Evolutionary conservation across 139 green algal genomes (phyloP), one percentile per base, ranked within the genome.

Genomic region (Trebouxia sp.): DNA sequence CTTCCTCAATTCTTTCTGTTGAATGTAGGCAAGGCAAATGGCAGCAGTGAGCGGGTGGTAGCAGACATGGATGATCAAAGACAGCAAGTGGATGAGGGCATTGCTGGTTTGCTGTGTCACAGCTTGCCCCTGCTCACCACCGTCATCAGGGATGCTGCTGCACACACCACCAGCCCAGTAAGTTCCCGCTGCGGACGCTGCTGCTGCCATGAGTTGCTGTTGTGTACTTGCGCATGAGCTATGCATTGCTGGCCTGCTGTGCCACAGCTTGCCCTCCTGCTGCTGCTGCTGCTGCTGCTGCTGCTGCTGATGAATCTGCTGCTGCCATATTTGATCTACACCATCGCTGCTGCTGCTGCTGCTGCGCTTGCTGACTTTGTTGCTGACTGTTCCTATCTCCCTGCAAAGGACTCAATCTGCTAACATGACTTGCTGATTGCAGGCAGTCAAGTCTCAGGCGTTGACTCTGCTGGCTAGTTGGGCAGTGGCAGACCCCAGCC

Each of bases 381-480:
- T n/a, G n/a, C n/a, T n/a, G n/a, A n/a, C n/a, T n/a, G n/a, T n/a
- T n/a, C n/a, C n/a, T n/a, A n/a, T n/a, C n/a, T n/a, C n/a, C n/a
- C n/a, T n/a, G n/a, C n/a, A n/a, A n/a, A n/a, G n/a, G n/a, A n/a
- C n/a, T n/a, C n/a, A n/a, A n/a, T 72, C 26, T 37, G 58, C 58
- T 72, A 28, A 15, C 11, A 22, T 37, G 30, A 65, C 41, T 37
- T 76, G 30, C 47, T 53, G 47, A 53, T 17, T 53, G 15, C 81
- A 85, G 79, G 80, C 78, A 39, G 41, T 22, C 11, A 65, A 75
- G 10, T 65, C 89, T 0, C 78, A 89, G 9, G 90, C 89, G 17
- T 84, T 95, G 62, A 90, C 91, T 76, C 76, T 91, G 50, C 82
- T 95, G 47, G 82, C 82, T n/a, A 81, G 86, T 0, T 62, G 94